Evolutionary conservation across 495 filamentous ascomycete genomes (phyloP), one percentile per base, ranked within the genome.

Genomic region (Staphylotrichum tortipilum): DNA sequence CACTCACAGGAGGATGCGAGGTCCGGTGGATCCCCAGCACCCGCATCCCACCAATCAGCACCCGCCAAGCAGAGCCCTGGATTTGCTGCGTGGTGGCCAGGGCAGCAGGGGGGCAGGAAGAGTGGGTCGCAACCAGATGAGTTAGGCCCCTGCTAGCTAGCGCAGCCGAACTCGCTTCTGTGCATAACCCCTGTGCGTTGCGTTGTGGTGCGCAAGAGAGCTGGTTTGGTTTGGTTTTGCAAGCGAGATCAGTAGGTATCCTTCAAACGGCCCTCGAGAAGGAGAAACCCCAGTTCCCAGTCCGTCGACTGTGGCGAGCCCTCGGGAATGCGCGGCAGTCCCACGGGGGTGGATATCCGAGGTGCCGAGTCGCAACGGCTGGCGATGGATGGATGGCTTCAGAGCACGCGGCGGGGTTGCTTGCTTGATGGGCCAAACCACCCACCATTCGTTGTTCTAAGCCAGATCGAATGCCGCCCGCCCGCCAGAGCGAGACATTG

Each of bases 91-190:
- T n/a, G n/a, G n/a, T n/a, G n/a, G n/a, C n/a, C n/a, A n/a, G n/a
- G n/a, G n/a, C n/a, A n/a, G n/a, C n/a, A n/a, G n/a, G n/a, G n/a
- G n/a, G n/a, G n/a, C n/a, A n/a, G n/a, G n/a, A n/a, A n/a, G n/a
- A n/a, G n/a, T n/a, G n/a, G n/a, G n/a, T n/a, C n/a, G n/a, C n/a
- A n/a, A n/a, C 33, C 34, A 19, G 34, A 47, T 28, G 22, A 38
- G 38, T 29, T 39, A 47, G 19, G 35, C 35, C 35, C 45, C n/a
- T n/a, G n/a, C n/a, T n/a, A n/a, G 26, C 26, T 39, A 19, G 17
- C 15, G 45, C 15, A 39, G 35, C 45, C 24, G 45, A 48, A 39
- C 45, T 39, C 26, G 45, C 45, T 21, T 17, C 23, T 40, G 24
- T 40, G 35, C 45, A 40, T 39, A 48, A 39, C 7, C 35, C 17